These are phyloP conservation scores for Zymoseptoria ardabiliae DNA, from an alignment of 2,329 filamentous ascomycete genomes.

Conservation along the genomic window DNA sequence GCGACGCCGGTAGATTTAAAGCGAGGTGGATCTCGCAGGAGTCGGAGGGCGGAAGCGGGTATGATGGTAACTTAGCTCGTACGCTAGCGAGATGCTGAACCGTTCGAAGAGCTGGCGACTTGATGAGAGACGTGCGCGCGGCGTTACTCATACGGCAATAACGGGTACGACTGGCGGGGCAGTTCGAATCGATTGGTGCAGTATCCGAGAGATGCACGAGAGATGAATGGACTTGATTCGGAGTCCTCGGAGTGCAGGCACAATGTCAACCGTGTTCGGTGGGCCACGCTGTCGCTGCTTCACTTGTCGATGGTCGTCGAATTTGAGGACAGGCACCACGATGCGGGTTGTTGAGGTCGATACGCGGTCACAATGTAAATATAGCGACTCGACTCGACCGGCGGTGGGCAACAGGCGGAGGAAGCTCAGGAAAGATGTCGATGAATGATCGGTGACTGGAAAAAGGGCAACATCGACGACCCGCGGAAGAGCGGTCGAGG, in stretches of 20 bases:
- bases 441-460: neutral
- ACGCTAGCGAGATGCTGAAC: neutral
- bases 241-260: neutral
- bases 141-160: neutral
- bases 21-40: neutral
- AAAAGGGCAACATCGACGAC: neutral
- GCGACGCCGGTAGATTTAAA: neutral
- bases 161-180: neutral
- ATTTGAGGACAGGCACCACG: neutral
- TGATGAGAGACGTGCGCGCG: neutral
- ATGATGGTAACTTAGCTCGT: neutral
- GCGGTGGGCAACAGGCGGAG: neutral
- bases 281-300: neutral
- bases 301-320: neutral
- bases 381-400: neutral
- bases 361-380: neutral
- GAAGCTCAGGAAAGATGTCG: neutral
- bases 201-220: neutral
- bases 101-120: neutral
- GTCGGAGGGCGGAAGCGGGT: neutral
- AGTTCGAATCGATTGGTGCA: neutral
- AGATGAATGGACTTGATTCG: neutral
- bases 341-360: neutral
- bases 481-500: neutral
- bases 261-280: neutral